Evolutionary conservation across 2,329 filamentous ascomycete species (phyloP).

Genomic region (Drechslerella coelobrocha): DNA sequence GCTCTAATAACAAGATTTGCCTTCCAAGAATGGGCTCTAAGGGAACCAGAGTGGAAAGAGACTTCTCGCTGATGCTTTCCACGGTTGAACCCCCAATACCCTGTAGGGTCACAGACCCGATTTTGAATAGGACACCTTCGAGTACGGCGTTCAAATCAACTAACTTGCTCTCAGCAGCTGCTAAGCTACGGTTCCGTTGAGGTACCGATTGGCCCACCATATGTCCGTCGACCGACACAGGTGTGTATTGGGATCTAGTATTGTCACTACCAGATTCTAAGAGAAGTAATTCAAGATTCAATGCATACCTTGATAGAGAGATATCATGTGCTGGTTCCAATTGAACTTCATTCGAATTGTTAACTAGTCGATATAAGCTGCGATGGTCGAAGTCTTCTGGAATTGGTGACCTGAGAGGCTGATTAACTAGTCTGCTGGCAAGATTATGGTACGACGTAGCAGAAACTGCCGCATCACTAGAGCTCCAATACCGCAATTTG

Average conservation of each 20-base stretch:
- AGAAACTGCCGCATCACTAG: neutral
- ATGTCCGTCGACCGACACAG: neutral
- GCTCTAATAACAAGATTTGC: conserved; percentile 73
- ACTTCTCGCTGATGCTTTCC: neutral
- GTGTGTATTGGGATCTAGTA: neutral
- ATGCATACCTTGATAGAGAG: neutral
- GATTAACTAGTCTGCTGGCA: conserved; percentile 11
- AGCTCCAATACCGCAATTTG: conserved; percentile 12
- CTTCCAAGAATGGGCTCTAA: conserved; percentile 62
- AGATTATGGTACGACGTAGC: neutral
- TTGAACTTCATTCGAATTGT: conserved; percentile 66
- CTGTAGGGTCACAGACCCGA: neutral
- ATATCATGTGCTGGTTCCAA: neutral
- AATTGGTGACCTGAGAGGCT: neutral
- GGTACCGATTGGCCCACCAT: neutral
- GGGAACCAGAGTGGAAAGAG: conserved; percentile 48
- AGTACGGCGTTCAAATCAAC: neutral
- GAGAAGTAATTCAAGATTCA: neutral
- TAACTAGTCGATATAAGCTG: conserved; percentile 73
- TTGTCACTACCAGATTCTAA: neutral
- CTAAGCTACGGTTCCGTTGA: conserved; percentile 25
- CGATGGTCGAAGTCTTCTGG: conserved; percentile 73
- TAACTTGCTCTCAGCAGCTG: neutral
- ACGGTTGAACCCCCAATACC: neutral
- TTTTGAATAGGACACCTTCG: neutral